Base-by-base conservation (phyloP, 805 yeast species). In the Deakozyma indianensis region DNA sequence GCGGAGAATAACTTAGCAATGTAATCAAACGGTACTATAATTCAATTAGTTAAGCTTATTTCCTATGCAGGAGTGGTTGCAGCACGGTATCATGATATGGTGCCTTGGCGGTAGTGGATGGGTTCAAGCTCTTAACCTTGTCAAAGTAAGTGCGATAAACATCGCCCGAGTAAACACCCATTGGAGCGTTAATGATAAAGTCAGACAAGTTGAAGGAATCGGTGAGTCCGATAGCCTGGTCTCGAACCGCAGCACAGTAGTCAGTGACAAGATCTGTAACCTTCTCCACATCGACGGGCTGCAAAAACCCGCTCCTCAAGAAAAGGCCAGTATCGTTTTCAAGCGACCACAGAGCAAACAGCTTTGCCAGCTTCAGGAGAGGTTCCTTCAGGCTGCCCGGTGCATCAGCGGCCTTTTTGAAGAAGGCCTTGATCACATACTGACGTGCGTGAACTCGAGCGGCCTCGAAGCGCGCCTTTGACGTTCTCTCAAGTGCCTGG, bases 201-300 rank as follows among this genome's bases (percentile, higher is more conserved):
- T 86, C 94, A 25, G 85, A 76, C 52, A 80, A 71, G 63, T 80
- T 76, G 69, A 86, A 86, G 2, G 90, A 71, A 62, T 86, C 95
- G 1, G 94, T 82, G 54, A 82, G 68, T 1, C 82, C 80, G 58
- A 83, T 75, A 45, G 80, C 81, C 55, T 80, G 77, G 25, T 75
- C 73, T 59, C 95, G 70, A 27, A 79, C 56, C 22, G 64, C 64
- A 11, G 67, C 63, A 50, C 80, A 64, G 50, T 78, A 58, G 42
- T 58, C 59, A 29, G 69, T 70, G 45, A 73, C 67, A 44, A 69
- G 64, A 9, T 59, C 61, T 42, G 69, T 69, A 28, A 70, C 55
- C 3, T 54, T 53, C 28, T 68, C 66, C 35, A 75, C 65, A 29
- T 67, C 65, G 3, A 65, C 66, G 5, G 80, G 65, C 15, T 73